Conservation (phyloP, 225 moss, liverwort and hornwort species). For the Rhytidiadelphus loreus region DNA sequence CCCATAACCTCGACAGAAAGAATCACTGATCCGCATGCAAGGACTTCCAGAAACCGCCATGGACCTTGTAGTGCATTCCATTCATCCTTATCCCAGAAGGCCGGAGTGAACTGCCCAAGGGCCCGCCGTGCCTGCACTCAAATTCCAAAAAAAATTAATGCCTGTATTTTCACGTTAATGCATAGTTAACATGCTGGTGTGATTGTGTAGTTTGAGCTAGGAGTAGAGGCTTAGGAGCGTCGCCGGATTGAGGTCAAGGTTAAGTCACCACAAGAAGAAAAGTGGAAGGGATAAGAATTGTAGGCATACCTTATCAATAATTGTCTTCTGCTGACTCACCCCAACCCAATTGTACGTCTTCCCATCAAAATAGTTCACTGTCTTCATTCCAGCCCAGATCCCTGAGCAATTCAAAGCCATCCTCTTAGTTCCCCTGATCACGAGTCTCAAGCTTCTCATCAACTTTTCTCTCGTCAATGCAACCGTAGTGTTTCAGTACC, state of each 20-base stretch:
- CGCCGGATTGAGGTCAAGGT: background rate
- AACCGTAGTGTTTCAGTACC: background rate
- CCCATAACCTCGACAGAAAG: conserved; percentile 84
- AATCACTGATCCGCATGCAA: conserved; percentile 61
- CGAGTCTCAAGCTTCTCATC: background rate
- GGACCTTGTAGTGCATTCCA: conserved; percentile 90
- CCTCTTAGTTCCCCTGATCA: background rate
- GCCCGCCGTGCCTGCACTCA: conserved; percentile 58
- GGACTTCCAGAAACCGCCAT: conserved; percentile 81
- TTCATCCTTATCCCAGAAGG: conserved; percentile 97
- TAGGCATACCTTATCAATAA: conserved; percentile 72
- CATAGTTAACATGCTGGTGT: background rate
- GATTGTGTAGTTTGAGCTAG: background rate
- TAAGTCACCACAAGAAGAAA: background rate
- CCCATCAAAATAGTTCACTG: conserved; percentile 87
- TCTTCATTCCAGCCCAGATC: conserved; percentile 93
- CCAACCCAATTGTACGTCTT: conserved; percentile 95
- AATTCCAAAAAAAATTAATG: background rate
- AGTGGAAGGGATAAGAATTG: background rate
- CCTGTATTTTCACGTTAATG: background rate
- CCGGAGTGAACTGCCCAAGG: conserved; percentile 87
- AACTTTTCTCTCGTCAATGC: background rate
- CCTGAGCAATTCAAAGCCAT: conserved; percentile 29
- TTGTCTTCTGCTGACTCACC: conserved; percentile 76
- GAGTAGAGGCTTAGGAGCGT: background rate